Evolutionary conservation across 2,329 filamentous ascomycete species (phyloP).

Genomic region (Didymella segeticola): DNA sequence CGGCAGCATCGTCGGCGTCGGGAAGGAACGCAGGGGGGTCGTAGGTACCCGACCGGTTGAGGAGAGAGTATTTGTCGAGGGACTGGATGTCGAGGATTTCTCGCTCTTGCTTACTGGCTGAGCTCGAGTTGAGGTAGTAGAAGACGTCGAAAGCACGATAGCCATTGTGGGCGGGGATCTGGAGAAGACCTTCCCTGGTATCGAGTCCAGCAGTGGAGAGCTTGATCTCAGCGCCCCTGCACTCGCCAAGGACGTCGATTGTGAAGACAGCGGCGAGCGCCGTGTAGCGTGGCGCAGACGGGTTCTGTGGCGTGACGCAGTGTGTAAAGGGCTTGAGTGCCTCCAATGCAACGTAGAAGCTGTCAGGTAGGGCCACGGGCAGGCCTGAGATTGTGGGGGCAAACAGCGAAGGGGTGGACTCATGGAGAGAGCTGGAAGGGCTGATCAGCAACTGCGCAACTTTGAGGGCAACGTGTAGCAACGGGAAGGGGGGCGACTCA

Average conservation of each 20-base stretch:
- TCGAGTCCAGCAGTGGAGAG: constrained; percentile 89
- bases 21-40: constrained; percentile 86
- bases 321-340: constrained; percentile 86
- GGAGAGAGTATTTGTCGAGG: constrained; percentile 76
- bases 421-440: constrained; percentile 77
- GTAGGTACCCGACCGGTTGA: constrained; percentile 86
- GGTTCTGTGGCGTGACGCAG: constrained; percentile 87
- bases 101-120: constrained; percentile 84
- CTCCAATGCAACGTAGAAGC: constrained; percentile 78
- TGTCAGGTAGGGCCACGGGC: constrained; percentile 77
- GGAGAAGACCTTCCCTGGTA: constrained; percentile 77
- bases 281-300: constrained; percentile 80
- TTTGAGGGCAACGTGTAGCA: background rate
- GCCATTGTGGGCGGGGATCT: constrained; percentile 78
- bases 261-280: constrained; percentile 83
- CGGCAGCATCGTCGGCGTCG: constrained; percentile 88
- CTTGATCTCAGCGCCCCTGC: constrained; percentile 77
- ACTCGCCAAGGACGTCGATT: constrained; percentile 78
- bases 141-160: constrained; percentile 97
- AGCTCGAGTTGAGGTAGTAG: constrained; percentile 93
- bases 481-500: constrained; percentile 62
- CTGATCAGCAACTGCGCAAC: background rate
- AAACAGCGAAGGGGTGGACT: constrained; percentile 84
- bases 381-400: constrained; percentile 81
- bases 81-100: constrained; percentile 85